These are phyloP conservation scores for Colletotrichum gigasporum DNA, from an alignment of 2,329 filamentous ascomycete species.

Conservation along the genomic window DNA sequence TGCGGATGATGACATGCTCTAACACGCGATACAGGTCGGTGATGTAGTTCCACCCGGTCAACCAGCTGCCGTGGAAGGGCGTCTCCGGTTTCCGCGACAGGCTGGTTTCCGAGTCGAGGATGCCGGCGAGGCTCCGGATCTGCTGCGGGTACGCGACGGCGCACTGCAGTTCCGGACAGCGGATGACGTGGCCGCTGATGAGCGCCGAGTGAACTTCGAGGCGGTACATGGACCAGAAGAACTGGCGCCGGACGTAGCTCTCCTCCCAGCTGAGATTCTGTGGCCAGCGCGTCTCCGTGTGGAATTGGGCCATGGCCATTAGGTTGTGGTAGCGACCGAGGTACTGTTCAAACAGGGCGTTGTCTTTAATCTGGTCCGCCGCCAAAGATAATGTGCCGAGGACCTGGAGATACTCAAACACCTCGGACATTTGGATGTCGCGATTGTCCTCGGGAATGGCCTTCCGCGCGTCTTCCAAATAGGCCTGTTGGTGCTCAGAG, in stretches of 20 bases:
- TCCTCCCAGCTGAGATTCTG: conserved; percentile 53
- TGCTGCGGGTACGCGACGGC: conserved; percentile 29
- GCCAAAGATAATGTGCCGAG: conserved; percentile 59
- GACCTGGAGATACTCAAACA: conserved; percentile 35
- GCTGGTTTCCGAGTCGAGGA: conserved; percentile 5
- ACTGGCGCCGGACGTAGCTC: conserved; percentile 41
- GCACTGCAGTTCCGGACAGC: conserved; percentile 32
- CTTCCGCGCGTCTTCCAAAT: conserved; percentile 28
- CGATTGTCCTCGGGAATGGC: conserved; percentile 28
- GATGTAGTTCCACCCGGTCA: conserved; percentile 66
- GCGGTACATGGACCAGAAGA: conserved; percentile 65
- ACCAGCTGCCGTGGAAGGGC: conserved; percentile 46
- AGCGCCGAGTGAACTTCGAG: conserved; percentile 63
- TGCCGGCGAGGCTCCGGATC: conserved; percentile 11
- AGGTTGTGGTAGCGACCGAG: conserved; percentile 60
- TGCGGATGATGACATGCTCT: conserved; percentile 54
- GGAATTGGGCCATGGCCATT: conserved; percentile 56
- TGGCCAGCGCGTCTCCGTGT: conserved; percentile 64
- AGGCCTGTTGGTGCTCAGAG: conserved; percentile 21
- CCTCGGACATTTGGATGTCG: conserved; percentile 15
- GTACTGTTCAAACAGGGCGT: conserved; percentile 58
- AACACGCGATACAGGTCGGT: conserved; percentile 65
- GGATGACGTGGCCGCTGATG: conserved; percentile 51
- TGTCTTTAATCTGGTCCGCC: conserved; percentile 60
- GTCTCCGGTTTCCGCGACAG: not conserved